A percentile compares a stretch with the other conserved stretches of the same genome.
Conservation (phyloP, 202 grass and related monocot species). For the Setaria viridis region DNA sequence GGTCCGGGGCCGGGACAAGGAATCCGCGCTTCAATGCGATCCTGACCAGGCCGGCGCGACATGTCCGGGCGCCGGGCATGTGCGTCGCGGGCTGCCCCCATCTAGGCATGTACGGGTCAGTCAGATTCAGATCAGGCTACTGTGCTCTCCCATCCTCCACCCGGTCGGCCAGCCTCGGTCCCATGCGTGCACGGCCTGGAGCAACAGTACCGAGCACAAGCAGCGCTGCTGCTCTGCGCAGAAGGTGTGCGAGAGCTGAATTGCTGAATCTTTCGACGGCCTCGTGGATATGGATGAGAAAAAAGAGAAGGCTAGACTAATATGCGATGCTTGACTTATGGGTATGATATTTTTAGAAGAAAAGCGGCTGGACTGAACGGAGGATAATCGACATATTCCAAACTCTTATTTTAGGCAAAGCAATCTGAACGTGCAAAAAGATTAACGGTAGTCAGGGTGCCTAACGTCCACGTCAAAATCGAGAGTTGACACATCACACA, state of each 20-base stretch:
- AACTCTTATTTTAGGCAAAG: conserved; percentile 33
- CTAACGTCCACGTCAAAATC: conserved; percentile 1
- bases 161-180: not conserved
- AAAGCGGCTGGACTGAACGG: conserved; percentile 6
- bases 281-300: not conserved
- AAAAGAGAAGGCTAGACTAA: not conserved
- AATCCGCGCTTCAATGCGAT: conserved; percentile 9
- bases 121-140: not conserved
- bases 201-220: not conserved
- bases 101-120: not conserved
- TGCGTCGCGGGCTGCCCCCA: not conserved
- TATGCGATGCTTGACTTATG: not conserved
- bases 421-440: not conserved
- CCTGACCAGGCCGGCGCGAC: conserved; percentile 13
- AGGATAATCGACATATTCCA: conserved; percentile 36
- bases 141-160: not conserved
- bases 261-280: not conserved
- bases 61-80: not conserved
- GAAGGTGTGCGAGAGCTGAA: no score
- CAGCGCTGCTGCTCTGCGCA: not conserved
- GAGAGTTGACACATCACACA: conserved; percentile 29
- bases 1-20: conserved; percentile 11
- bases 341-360: not conserved
- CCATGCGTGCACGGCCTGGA: not conserved
- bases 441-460: not conserved